Percentiles rank a stretch among this genome's conserved stretches.
phyloP scores from a whole-genome alignment of 345 rosid species.

The Isatis tinctoria region DNA sequence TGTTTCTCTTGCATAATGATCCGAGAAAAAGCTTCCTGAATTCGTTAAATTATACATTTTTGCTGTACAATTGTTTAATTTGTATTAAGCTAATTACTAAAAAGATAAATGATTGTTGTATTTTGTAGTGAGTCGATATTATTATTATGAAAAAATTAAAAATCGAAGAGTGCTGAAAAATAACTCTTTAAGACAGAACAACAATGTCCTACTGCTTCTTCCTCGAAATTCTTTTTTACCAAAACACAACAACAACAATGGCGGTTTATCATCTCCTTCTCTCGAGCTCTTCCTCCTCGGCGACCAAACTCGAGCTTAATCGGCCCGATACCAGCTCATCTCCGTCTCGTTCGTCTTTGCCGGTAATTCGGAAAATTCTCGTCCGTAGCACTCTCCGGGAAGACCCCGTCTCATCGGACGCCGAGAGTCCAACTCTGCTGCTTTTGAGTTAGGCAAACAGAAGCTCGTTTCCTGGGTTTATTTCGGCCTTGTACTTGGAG shows the following conservation, averaged over 20 bases:
- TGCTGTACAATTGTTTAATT: background rate
- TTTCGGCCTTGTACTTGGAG: constrained; percentile 60
- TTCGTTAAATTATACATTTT: background rate
- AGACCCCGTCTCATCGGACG: constrained; percentile 26
- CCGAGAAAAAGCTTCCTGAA: too few species aligned
- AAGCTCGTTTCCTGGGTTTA: constrained; percentile 71
- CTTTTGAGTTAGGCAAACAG: constrained; percentile 62
- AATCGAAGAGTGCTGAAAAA: background rate
- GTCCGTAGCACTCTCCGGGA: constrained; percentile 43
- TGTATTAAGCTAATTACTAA: background rate
- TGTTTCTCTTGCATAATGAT: background rate
- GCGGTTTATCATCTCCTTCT: constrained; percentile 45
- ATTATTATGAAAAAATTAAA: background rate
- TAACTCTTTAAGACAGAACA: background rate
- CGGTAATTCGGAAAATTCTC: constrained; percentile 24
- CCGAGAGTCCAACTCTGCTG: constrained; percentile 26
- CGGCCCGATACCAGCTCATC: background rate
- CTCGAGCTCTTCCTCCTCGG: constrained; percentile 37
- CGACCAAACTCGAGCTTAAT: background rate
- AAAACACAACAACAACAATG: constrained; percentile 29
- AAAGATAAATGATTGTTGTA: background rate
- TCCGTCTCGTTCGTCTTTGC: background rate
- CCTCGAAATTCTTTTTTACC: background rate
- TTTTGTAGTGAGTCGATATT: background rate
- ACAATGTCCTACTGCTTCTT: background rate